phyloP scores from a whole-genome alignment of 2,329 filamentous ascomycete species.

The Ophiostoma sp. region DNA sequence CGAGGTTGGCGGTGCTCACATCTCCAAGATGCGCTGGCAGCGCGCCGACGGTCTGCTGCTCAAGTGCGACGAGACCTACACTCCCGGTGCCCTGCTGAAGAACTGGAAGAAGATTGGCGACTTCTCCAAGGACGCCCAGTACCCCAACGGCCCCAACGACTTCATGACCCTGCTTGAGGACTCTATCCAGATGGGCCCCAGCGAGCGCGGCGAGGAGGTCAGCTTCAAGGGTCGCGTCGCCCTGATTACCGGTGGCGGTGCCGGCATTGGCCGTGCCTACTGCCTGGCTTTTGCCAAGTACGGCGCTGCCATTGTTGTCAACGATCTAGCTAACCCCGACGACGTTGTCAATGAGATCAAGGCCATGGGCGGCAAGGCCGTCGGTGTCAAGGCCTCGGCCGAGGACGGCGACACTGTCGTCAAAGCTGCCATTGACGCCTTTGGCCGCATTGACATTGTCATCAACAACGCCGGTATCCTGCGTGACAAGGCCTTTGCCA shows the following conservation, averaged over 20 bases:
- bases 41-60: slow-evolving; percentile 84
- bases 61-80: slow-evolving; percentile 85
- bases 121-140: slow-evolving; percentile 73
- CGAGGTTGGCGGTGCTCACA: slow-evolving; percentile 88
- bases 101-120: slow-evolving; percentile 88
- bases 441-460: slow-evolving; percentile 89
- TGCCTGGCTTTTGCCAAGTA: slow-evolving; percentile 78
- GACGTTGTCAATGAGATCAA: slow-evolving; percentile 89
- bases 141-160: slow-evolving; percentile 83
- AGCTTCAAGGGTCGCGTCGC: slow-evolving; percentile 84
- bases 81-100: slow-evolving; percentile 80
- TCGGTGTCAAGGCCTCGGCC: slow-evolving; percentile 88
- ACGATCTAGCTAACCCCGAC: slow-evolving; percentile 92
- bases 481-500: slow-evolving; percentile 94
- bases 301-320: slow-evolving; percentile 85
- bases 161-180: slow-evolving; percentile 84
- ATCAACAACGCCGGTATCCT: slow-evolving; percentile 99
- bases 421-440: slow-evolving; percentile 90
- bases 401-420: slow-evolving; percentile 90
- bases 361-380: slow-evolving; percentile 83
- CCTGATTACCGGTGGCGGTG: slow-evolving; percentile 83
- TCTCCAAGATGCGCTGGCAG: slow-evolving; percentile 95
- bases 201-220: slow-evolving; percentile 69
- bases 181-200: slow-evolving; percentile 74
- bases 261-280: slow-evolving; percentile 88